These are phyloP conservation scores for Malus hybrid DNA, from an alignment of 331 rosid species.

Conservation along the genomic window DNA sequence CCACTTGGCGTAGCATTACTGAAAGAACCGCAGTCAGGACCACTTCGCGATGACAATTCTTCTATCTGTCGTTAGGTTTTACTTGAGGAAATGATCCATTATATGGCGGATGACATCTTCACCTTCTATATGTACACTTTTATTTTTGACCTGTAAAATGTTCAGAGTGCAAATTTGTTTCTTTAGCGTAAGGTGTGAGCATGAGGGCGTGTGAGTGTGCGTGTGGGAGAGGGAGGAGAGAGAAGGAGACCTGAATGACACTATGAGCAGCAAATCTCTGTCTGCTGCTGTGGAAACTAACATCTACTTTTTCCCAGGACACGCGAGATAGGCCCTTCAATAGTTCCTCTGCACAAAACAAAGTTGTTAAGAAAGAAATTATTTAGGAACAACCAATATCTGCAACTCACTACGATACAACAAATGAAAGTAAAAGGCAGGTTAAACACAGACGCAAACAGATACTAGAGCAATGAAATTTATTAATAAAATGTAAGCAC, in stretches of 20 bases:
- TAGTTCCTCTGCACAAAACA: slow-evolving; percentile 64
- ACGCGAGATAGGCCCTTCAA: slow-evolving; percentile 73
- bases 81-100: slow-evolving; percentile 71
- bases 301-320: slow-evolving; percentile 96
- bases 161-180: neutral
- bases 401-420: neutral
- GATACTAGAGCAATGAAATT: neutral
- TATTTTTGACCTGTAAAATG: slow-evolving; percentile 69
- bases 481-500: neutral
- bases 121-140: slow-evolving; percentile 67
- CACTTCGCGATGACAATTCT: neutral
- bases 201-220: neutral
- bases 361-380: neutral
- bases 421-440: neutral
- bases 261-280: slow-evolving; percentile 90
- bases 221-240: neutral
- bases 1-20: slow-evolving; percentile 10
- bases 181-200: neutral
- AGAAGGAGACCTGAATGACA: slow-evolving; percentile 77
- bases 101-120: slow-evolving; percentile 91
- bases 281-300: slow-evolving; percentile 74
- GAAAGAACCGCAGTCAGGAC: slow-evolving; percentile 3
- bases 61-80: slow-evolving; percentile 12
- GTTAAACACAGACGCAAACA: neutral
- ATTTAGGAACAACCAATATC: neutral